Evolutionary conservation across 148 eudicot genomes (phyloP).

Genomic region (Silene uniflora): DNA sequence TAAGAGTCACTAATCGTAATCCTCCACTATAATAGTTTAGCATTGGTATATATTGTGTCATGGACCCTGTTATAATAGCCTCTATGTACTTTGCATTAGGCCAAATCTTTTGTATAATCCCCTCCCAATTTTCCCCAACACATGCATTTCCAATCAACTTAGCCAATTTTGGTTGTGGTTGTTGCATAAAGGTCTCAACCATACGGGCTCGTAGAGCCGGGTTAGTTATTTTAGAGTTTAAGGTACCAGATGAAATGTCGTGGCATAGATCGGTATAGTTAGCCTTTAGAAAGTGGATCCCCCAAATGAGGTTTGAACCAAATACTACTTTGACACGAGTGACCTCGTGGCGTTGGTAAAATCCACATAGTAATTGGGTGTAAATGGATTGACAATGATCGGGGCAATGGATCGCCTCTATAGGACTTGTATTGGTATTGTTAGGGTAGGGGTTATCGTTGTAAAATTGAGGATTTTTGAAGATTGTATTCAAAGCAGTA

Average conservation of each 20-base stretch:
- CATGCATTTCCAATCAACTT: neutral
- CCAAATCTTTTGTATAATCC: neutral
- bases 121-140: neutral
- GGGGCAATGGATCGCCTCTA: constrained; percentile 1
- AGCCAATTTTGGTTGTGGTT: neutral
- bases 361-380: constrained; percentile 5
- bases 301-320: constrained; percentile 7
- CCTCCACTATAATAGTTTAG: constrained; percentile 7
- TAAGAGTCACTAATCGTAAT: neutral
- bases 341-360: constrained; percentile 13
- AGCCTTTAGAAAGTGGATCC: neutral
- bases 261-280: neutral
- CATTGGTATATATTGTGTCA: constrained; percentile 7
- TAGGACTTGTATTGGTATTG: neutral
- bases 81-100: neutral
- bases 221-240: neutral
- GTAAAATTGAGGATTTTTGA: neutral
- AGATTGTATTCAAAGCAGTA: neutral
- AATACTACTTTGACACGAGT: neutral
- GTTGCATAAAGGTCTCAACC: neutral
- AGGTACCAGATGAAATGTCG: neutral
- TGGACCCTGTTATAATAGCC: neutral
- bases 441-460: constrained; percentile 27
- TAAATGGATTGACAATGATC: constrained; percentile 12
- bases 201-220: neutral